Conservation (phyloP, 257 asterid genomes). For the Capsicum chinense region DNA sequence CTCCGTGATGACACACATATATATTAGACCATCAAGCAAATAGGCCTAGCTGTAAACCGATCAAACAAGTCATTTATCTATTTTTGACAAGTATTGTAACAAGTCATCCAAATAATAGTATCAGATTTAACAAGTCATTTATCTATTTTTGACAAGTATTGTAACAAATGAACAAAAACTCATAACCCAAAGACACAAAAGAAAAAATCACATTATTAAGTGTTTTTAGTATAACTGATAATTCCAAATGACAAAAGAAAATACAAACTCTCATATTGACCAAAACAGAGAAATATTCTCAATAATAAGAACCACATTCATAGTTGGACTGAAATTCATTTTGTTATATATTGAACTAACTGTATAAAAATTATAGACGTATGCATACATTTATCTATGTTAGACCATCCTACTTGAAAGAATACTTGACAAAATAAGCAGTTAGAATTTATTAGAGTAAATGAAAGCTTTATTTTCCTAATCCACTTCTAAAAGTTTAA, state of each 20-base stretch:
- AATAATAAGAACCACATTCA: background rate
- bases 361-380: background rate
- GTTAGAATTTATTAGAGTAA: background rate
- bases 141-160: no score
- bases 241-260: background rate
- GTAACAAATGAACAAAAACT: background rate
- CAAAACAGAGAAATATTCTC: constrained; percentile 8
- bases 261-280: background rate
- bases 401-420: constrained; percentile 6
- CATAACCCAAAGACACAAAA: background rate
- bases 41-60: background rate
- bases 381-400: background rate
- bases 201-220: background rate
- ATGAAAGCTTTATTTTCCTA: background rate
- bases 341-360: background rate
- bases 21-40: background rate
- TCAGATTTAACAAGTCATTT: background rate
- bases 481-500: background rate
- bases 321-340: background rate
- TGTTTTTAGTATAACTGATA: background rate
- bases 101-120: background rate
- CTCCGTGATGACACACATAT: background rate
- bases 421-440: background rate
- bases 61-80: background rate
- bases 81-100: background rate